Conservation (phyloP, 1,284 basidiomycete genomes). For the Malassezia japonica region DNA sequence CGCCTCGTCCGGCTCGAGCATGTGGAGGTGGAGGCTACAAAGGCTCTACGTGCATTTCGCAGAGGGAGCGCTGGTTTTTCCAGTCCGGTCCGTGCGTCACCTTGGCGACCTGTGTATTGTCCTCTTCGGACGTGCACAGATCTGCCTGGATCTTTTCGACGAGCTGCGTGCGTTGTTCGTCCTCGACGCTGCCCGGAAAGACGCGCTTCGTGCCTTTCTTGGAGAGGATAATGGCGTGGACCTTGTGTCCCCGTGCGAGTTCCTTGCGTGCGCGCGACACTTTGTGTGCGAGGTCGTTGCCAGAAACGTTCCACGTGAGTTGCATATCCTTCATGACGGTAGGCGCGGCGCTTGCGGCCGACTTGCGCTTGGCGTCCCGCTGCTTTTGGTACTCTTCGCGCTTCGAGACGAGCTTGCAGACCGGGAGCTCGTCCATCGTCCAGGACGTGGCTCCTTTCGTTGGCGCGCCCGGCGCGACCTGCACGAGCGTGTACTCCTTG, state of each 20-base stretch:
- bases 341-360: not conserved
- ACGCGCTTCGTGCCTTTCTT: constrained; percentile 18
- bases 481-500: constrained; percentile 26
- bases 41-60: constrained; percentile 7
- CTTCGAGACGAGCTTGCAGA: constrained; percentile 50
- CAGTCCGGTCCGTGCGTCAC: constrained; percentile 4
- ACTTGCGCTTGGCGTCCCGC: constrained; percentile 18
- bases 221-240: constrained; percentile 11
- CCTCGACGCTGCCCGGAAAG: constrained; percentile 9
- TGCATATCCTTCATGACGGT: constrained; percentile 26
- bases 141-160: not conserved
- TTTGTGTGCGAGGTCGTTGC: constrained; percentile 36
- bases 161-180: not conserved
- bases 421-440: constrained; percentile 28
- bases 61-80: constrained; percentile 6
- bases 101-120: not conserved
- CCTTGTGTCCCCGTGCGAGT: constrained; percentile 14
- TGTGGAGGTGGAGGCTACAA: constrained; percentile 9
- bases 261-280: constrained; percentile 24
- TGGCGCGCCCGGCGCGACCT: constrained; percentile 23
- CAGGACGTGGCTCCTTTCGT: not conserved
- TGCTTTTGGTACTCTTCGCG: constrained; percentile 44
- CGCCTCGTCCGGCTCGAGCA: not conserved
- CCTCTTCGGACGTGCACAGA: not conserved
- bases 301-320: constrained; percentile 30